Evolutionary conservation across 306 rosid genomes (phyloP).

Genomic region (Psophocarpus tetragonolobus): DNA sequence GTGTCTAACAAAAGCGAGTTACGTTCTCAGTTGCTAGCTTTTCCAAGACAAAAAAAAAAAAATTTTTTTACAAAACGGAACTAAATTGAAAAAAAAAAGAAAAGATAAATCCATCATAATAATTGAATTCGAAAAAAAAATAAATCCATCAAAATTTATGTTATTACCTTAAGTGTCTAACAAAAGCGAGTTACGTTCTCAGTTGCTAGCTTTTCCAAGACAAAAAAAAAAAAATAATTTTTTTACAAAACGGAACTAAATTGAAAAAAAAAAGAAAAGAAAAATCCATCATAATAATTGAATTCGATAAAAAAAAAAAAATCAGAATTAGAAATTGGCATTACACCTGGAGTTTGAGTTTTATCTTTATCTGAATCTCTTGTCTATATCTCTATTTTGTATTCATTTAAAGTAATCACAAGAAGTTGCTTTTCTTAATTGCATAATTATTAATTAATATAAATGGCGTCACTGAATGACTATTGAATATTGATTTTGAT

Average conservation of each 20-base stretch:
- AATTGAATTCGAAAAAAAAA: no score
- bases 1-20: no score
- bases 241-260: not conserved
- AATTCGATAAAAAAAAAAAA: slow-evolving; percentile 31
- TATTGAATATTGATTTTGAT: no score
- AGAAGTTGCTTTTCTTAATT: not conserved
- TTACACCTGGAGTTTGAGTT: not conserved
- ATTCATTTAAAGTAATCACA: not conserved
- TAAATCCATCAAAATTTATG: not conserved
- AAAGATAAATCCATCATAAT: no score
- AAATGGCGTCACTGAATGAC: not conserved
- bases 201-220: not conserved
- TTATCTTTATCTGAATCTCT: not conserved
- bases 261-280: not conserved
- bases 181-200: not conserved
- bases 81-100: no score
- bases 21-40: no score
- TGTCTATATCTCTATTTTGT: not conserved
- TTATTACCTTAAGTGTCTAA: not conserved
- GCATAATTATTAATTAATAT: not conserved
- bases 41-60: no score
- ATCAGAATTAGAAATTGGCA: not conserved
- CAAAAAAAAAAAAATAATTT: not conserved
- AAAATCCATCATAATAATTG: not conserved
- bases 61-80: no score